Conservation (phyloP, 139 green algal species). For the Auxenochlorella pyrenoidosa region DNA sequence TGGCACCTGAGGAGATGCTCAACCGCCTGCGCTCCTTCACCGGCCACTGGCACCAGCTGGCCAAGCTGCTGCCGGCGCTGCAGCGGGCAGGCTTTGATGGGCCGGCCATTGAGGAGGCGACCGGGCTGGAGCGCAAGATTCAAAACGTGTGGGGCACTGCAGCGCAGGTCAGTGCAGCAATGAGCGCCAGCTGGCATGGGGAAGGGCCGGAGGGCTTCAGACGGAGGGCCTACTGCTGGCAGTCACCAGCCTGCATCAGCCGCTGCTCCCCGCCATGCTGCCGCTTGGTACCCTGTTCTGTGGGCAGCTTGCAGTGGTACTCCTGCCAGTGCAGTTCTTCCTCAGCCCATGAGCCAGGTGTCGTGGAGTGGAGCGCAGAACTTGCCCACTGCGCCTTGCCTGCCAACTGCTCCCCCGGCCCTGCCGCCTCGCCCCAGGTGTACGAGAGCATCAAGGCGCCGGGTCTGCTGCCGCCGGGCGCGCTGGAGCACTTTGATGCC, state of each 20-base stretch:
- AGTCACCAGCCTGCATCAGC: no score
- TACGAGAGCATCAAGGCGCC: constrained; percentile 69
- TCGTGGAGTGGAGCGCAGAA: no score
- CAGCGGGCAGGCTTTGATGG: constrained; percentile 62
- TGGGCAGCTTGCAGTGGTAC: no score
- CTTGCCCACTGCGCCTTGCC: background rate
- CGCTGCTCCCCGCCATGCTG: background rate
- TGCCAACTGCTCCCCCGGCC: background rate
- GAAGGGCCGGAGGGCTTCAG: no score
- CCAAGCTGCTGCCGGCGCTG: constrained; percentile 71
- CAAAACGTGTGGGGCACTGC: constrained; percentile 77
- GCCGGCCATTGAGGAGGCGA: constrained; percentile 63
- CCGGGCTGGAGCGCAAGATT: constrained; percentile 69
- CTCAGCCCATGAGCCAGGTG: no score
- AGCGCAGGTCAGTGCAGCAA: background rate
- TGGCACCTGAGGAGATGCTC: constrained; percentile 55
- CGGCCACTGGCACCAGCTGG: constrained; percentile 79
- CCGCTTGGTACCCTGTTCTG: background rate
- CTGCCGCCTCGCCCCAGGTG: constrained; percentile 40
- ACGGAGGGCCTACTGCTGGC: no score
- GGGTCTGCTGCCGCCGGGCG: constrained; percentile 29
- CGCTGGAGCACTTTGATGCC: constrained; percentile 64
- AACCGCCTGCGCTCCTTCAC: constrained; percentile 51
- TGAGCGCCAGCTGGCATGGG: background rate
- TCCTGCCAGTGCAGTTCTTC: no score